Evolutionary conservation across 495 filamentous ascomycete species (phyloP).

Genomic region (Zalerion maritima): DNA sequence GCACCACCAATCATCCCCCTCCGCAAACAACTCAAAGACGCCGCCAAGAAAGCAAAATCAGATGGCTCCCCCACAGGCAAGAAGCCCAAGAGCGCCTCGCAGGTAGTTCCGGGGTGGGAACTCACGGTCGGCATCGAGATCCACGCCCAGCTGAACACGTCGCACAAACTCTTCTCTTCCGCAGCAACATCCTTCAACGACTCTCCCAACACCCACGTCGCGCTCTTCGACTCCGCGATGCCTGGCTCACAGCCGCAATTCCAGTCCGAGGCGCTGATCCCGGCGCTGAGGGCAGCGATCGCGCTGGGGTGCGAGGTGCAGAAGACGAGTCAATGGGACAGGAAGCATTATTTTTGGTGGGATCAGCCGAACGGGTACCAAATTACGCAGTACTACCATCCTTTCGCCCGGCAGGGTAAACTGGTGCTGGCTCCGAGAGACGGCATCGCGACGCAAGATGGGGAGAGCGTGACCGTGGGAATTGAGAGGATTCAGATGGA

Average conservation of each 20-base stretch:
- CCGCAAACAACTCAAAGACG: constrained; percentile 62
- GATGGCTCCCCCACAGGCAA: constrained; percentile 14
- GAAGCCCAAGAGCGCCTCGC: constrained; percentile 30
- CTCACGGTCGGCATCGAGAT: constrained; percentile 93
- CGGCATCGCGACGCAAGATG: constrained; percentile 59
- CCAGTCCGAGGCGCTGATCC: constrained; percentile 69
- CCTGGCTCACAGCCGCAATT: constrained; percentile 82
- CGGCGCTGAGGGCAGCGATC: constrained; percentile 76
- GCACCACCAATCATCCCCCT: constrained; percentile 31
- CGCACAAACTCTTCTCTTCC: constrained; percentile 68
- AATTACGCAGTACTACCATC: constrained; percentile 89
- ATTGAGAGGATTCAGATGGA: constrained; percentile 95
- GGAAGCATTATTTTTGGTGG: constrained; percentile 98
- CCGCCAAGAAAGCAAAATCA: constrained; percentile 39
- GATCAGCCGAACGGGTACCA: constrained; percentile 95
- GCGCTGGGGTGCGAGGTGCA: constrained; percentile 71
- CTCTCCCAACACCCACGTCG: constrained; percentile 68
- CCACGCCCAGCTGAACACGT: constrained; percentile 87
- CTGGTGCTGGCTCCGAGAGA: constrained; percentile 60
- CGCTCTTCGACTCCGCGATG: constrained; percentile 76
- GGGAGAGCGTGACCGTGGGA: constrained; percentile 49
- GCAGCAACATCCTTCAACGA: constrained; percentile 57
- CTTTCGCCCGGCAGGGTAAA: constrained; percentile 65
- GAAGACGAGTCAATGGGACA: constrained; percentile 65
- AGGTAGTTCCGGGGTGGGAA: constrained; percentile 56